Evolutionary conservation across 768 basidiomycete species (phyloP).

Genomic region (Daedalea quercina): DNA sequence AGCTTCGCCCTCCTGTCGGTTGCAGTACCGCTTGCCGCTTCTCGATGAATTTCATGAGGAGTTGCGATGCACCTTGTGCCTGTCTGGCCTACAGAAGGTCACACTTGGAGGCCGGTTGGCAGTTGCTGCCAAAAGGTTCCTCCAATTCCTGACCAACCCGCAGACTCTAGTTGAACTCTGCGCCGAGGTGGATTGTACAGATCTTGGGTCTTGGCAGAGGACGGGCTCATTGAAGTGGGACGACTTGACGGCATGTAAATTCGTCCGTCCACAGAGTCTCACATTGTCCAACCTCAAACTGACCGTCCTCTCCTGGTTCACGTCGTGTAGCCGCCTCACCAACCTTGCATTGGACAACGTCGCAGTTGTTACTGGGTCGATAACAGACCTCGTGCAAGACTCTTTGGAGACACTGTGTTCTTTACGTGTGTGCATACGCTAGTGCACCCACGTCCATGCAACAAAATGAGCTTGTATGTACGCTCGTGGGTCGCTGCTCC

Average conservation of each 20-base stretch:
- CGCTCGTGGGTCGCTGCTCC: conserved; percentile 34
- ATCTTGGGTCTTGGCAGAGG: conserved; percentile 17
- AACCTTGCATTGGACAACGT: conserved; percentile 40
- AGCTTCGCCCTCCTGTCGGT: conserved; percentile 30
- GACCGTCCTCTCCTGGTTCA: conserved; percentile 31
- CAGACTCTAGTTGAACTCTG: conserved; percentile 35
- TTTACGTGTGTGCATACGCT: conserved; percentile 31
- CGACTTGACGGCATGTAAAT: conserved; percentile 39
- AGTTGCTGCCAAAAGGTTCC: conserved; percentile 40
- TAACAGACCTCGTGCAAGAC: conserved; percentile 31
- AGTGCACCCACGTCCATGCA: conserved; percentile 16
- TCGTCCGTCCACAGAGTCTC: conserved; percentile 36
- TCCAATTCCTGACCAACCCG: conserved; percentile 35
- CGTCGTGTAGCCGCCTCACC: conserved; percentile 28
- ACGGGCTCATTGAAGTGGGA: conserved; percentile 47
- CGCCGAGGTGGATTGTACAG: conserved; percentile 34
- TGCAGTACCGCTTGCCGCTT: conserved; percentile 8
- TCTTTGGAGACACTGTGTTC: conserved; percentile 27
- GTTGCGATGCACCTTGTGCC: conserved; percentile 34
- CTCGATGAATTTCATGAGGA: conserved; percentile 25
- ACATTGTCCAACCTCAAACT: conserved; percentile 38
- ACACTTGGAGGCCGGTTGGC: conserved; percentile 43
- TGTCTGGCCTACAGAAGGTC: conserved; percentile 36
- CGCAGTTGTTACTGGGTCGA: conserved; percentile 32
- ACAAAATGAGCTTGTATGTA: conserved; percentile 34